Conservation (phyloP, 768 basidiomycete species). For the Omphalotus guepiniiformis region DNA sequence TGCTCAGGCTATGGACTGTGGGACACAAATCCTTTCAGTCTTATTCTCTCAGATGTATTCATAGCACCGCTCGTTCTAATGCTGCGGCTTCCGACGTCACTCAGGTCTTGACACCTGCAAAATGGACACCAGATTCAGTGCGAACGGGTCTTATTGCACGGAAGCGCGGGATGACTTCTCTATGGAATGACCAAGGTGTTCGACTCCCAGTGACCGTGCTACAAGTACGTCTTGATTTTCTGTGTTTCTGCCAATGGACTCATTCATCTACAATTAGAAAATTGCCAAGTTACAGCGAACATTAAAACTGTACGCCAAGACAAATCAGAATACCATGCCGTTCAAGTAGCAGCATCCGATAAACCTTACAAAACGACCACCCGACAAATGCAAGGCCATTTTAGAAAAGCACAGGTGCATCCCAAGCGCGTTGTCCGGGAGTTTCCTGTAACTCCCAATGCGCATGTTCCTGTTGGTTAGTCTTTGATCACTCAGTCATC, state of each 20-base stretch:
- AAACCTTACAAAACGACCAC: constrained; percentile 67
- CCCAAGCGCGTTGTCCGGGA: constrained; percentile 86
- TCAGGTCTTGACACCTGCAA: constrained; percentile 29
- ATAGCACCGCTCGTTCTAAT: neutral
- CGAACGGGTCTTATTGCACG: constrained; percentile 91
- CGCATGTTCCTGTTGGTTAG: constrained; percentile 85
- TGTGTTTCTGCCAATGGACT: constrained; percentile 1
- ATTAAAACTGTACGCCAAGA: constrained; percentile 59
- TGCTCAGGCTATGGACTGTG: constrained; percentile 53
- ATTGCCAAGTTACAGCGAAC: constrained; percentile 86
- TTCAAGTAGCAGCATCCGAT: constrained; percentile 88
- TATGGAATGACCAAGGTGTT: constrained; percentile 90
- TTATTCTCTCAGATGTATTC: neutral
- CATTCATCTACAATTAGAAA: constrained; percentile 56
- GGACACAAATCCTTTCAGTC: neutral
- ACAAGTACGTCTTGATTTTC: constrained; percentile 50
- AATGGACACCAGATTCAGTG: constrained; percentile 84
- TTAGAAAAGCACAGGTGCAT: constrained; percentile 72
- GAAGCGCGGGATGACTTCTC: constrained; percentile 92
- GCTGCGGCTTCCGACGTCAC: constrained; percentile 5
- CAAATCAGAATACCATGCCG: constrained; percentile 79
- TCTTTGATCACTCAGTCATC: constrained; percentile 8
- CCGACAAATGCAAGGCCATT: constrained; percentile 84
- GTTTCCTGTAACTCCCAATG: constrained; percentile 86
- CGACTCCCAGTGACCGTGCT: constrained; percentile 90